Conservation (phyloP, 2,329 filamentous ascomycete species). For the Sphaceloma murrayae region DNA sequence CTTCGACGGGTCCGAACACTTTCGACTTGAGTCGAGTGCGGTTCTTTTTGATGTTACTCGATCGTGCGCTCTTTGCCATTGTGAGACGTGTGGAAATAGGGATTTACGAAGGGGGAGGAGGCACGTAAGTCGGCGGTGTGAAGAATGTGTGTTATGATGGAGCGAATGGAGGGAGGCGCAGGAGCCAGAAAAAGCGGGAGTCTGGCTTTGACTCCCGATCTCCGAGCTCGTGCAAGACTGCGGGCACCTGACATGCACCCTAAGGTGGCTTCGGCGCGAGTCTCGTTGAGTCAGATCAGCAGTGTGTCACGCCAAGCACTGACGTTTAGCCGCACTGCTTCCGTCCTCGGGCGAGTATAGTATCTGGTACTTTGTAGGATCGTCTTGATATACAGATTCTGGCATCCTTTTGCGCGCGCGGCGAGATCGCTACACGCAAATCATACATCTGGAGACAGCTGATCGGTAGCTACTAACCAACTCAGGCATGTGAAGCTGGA, state of each 20-base stretch:
- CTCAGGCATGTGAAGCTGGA: neutral
- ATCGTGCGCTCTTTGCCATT: conserved; percentile 83
- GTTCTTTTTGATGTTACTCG: conserved; percentile 73
- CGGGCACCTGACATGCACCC: conserved; percentile 12
- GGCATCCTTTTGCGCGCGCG: too few species aligned
- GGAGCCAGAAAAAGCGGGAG: conserved; percentile 14
- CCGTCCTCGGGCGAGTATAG: neutral
- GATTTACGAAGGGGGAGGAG: conserved; percentile 3
- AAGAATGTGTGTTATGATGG: conserved; percentile 12
- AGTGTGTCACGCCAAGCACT: conserved; percentile 4
- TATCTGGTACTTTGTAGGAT: neutral
- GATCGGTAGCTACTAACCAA: neutral
- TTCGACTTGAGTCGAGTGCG: conserved; percentile 67
- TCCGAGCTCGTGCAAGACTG: conserved; percentile 8
- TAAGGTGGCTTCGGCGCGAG: too few species aligned
- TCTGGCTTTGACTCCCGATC: neutral
- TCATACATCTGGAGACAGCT: too few species aligned
- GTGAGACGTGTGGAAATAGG: conserved; percentile 18
- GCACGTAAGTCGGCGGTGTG: conserved; percentile 6
- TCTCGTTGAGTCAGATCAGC: neutral
- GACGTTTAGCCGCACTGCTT: conserved; percentile 12
- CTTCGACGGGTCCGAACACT: conserved; percentile 76
- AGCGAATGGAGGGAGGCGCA: conserved; percentile 4
- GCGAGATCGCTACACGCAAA: too few species aligned
- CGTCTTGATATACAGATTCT: too few species aligned